These are phyloP conservation scores for Chaetothyriales sp. DNA, from an alignment of 2,329 filamentous ascomycete genomes.

Conservation along the genomic window DNA sequence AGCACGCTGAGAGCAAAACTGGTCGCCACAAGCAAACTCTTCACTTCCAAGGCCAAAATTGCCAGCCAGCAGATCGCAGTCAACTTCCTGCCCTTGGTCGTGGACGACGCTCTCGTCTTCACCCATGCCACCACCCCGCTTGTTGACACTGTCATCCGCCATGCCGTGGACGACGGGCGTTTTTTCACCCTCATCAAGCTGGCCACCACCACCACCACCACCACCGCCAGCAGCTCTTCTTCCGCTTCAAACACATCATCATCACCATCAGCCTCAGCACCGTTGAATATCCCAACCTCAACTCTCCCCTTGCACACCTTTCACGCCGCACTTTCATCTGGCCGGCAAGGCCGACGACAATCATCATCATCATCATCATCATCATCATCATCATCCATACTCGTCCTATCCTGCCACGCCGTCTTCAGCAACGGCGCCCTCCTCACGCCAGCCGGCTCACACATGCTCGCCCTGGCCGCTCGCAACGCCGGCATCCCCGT, in stretches of 20 bases:
- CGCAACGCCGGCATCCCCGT: constrained; percentile 59
- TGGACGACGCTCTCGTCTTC: constrained; percentile 34
- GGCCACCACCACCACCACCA: constrained; percentile 45
- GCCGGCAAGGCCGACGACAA: constrained; percentile 8
- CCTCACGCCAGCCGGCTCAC: constrained; percentile 72
- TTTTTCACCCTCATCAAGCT: constrained; percentile 5
- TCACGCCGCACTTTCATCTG: constrained; percentile 9
- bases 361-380: no score
- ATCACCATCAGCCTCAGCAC: not conserved
- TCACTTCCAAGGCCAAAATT: constrained; percentile 70
- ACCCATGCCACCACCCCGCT: constrained; percentile 57
- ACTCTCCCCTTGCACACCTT: constrained; percentile 11
- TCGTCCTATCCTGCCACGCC: constrained; percentile 58
- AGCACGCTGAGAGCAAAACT: constrained; percentile 66
- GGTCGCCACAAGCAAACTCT: constrained; percentile 67
- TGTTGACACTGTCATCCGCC: constrained; percentile 31
- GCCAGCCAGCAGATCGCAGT: constrained; percentile 66
- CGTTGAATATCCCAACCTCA: constrained; percentile 5
- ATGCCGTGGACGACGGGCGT: constrained; percentile 24
- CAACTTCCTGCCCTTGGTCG: not conserved
- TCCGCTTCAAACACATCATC: not conserved
- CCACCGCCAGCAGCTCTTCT: constrained; percentile 6
- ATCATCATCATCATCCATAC: constrained; percentile 24
- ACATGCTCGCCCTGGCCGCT: constrained; percentile 72
- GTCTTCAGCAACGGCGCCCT: constrained; percentile 90